A percentile compares a stretch with the other conserved stretches of the same genome.
These are phyloP conservation scores for Picea glauca DNA, from an alignment of 75 land plant genomes.

Conservation along the genomic window DNA sequence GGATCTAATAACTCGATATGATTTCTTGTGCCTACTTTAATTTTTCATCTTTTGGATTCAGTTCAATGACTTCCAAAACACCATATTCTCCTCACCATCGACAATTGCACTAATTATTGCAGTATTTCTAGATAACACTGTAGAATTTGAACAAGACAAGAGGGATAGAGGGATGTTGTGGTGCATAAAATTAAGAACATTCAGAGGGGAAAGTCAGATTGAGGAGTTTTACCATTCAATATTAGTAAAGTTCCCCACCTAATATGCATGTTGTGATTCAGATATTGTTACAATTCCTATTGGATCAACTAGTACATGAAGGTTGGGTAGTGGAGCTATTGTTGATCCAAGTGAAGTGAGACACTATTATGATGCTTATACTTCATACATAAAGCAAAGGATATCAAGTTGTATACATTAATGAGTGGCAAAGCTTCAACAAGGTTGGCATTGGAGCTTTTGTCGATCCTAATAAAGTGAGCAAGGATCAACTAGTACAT, in stretches of 20 bases:
- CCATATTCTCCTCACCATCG: slow-evolving; percentile 34
- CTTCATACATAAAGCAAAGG: too few relatives aligned
- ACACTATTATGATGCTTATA: too few relatives aligned
- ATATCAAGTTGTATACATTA: too few relatives aligned
- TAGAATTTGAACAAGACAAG: slow-evolving; percentile 69
- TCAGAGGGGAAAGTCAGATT: slow-evolving; percentile 84
- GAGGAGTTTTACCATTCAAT: slow-evolving; percentile 68
- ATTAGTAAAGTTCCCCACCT: slow-evolving; percentile 37
- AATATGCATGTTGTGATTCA: too few relatives aligned
- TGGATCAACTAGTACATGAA: too few relatives aligned
- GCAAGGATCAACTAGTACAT: too few relatives aligned
- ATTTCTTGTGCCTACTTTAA: neutral
- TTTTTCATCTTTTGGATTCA: slow-evolving; percentile 23
- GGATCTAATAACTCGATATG: neutral
- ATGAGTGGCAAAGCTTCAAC: too few relatives aligned
- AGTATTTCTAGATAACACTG: slow-evolving; percentile 77
- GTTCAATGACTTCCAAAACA: slow-evolving; percentile 64
- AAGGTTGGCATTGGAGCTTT: too few relatives aligned
- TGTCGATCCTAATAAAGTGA: too few relatives aligned
- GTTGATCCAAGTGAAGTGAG: too few relatives aligned
- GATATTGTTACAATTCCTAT: slow-evolving; percentile 26
- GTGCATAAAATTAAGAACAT: slow-evolving; percentile 95
- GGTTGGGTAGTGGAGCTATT: too few relatives aligned
- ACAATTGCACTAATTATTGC: slow-evolving; percentile 70
- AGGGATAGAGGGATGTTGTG: slow-evolving; percentile 65